Evolutionary conservation across 306 rosid species (phyloP), one percentile per base, ranked within the genome.

Genomic region (Hippophae gyantsensis): DNA sequence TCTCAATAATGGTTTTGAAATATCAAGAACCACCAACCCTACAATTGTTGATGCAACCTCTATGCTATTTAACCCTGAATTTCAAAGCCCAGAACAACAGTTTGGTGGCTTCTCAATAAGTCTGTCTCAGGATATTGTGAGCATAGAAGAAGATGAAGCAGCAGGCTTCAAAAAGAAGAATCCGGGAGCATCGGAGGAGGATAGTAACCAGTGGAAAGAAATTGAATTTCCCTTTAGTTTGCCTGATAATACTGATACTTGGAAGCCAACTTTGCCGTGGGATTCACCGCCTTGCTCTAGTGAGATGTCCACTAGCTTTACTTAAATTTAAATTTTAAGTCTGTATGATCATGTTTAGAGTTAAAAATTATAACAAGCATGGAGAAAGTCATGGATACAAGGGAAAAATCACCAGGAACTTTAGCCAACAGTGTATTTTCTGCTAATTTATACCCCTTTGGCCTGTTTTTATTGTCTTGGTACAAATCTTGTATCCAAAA

Each of bases 161-260:
- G 64, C 13, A 47, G 23, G 12, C 12, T 65, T 66, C 2, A 18
- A 64, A 41, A 58, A 75, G 68, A 76, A 42, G 63, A 64, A 57
- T 56, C n/a, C 43, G 44, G 68, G 40, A 42, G 42, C 12, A 25
- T 42, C 43, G 38, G 41, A 42, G 9, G 73, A 54, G 44, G 52
- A 40, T 13, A 58, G 57, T 51, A 61, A 59, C 25, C 77, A 78
- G n/a, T 79, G 79, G 84, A 82, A 67, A 57, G 65, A 84, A 26
- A 69, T 70, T 50, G 95, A 69, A 5, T 89, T 83, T 73, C 95
- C 97, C 8, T 83, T 83, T 70, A 69, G 57, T 71, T 63, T 78
- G 68, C 67, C 76, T 44, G 68, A 81, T 57, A 59, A 72, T 70
- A 86, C 80, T 71, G 88, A 79, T 74, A 74, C 64, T 62, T 82